These are phyloP conservation scores for Ophiostoma ulmi DNA, from an alignment of 2,329 filamentous ascomycete genomes.

Conservation along the genomic window DNA sequence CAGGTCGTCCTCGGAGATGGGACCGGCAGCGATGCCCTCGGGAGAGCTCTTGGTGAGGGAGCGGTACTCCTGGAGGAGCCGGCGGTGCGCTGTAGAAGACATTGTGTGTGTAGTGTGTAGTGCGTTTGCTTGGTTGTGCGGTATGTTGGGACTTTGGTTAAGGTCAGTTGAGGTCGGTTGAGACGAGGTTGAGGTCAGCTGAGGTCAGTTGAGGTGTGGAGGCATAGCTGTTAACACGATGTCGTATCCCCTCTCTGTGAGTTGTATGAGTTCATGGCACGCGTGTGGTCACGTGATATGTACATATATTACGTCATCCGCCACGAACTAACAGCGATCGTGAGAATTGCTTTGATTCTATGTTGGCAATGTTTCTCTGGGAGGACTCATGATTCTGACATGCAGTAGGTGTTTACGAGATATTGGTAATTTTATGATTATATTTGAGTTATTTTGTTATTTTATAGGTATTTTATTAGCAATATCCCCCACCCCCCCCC, in stretches of 20 bases:
- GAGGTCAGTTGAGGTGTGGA: background rate
- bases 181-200: background rate
- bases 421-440: too few relatives aligned
- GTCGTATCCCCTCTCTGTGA: background rate
- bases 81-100: conserved; percentile 63
- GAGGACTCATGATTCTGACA: too few relatives aligned
- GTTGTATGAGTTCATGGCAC: background rate
- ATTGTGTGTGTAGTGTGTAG: conserved; percentile 34
- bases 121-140: background rate
- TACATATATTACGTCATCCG: background rate
- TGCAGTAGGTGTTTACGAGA: too few relatives aligned
- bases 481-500: too few relatives aligned
- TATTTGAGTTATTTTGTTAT: too few relatives aligned
- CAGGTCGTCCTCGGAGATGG: conserved; percentile 88
- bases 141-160: background rate
- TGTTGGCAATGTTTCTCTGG: too few relatives aligned
- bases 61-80: conserved; percentile 94
- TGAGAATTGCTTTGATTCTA: background rate
- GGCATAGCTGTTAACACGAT: background rate
- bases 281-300: background rate
- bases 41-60: conserved; percentile 88
- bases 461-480: background rate
- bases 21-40: conserved; percentile 95
- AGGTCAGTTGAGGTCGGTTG: background rate
- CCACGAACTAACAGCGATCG: background rate